Conservation (phyloP, 1,284 basidiomycete species). For the Flammula alnicola region DNA sequence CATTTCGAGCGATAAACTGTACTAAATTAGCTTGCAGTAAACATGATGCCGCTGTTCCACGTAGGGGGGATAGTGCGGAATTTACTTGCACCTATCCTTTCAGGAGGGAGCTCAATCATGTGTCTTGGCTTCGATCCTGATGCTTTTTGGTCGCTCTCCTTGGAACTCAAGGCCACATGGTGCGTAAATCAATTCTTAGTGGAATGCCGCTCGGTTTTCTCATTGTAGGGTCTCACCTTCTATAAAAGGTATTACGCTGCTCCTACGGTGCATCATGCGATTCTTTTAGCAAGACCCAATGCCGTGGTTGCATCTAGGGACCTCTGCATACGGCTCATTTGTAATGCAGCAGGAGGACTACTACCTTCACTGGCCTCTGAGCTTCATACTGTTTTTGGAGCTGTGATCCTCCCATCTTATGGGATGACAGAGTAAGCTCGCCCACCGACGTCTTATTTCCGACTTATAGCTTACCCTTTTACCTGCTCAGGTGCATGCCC, state of each 20-base stretch:
- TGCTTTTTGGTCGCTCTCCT: conserved; percentile 62
- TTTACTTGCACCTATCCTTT: conserved; percentile 61
- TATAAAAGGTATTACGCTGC: conserved; percentile 49
- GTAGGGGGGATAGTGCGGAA: conserved; percentile 70
- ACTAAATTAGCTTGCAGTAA: conserved; percentile 36
- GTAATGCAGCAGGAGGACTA: conserved; percentile 51
- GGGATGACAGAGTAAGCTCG: conserved; percentile 50
- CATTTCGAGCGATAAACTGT: not conserved
- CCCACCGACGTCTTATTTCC: not conserved
- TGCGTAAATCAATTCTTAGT: conserved; percentile 31
- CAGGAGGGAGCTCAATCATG: conserved; percentile 63
- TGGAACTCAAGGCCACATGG: conserved; percentile 53
- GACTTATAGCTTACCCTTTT: not conserved
- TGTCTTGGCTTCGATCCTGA: conserved; percentile 61
- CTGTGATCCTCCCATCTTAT: conserved; percentile 49
- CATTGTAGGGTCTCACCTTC: conserved; percentile 13
- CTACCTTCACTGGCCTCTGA: conserved; percentile 47
- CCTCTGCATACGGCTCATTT: conserved; percentile 48
- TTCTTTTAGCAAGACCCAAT: conserved; percentile 44
- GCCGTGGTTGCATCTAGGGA: conserved; percentile 36
- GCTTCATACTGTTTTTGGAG: conserved; percentile 42
- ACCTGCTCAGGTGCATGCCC: conserved; percentile 47
- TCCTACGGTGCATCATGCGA: conserved; percentile 51
- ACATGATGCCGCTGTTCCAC: conserved; percentile 76
- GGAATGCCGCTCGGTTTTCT: conserved; percentile 3